phyloP scores from a whole-genome alignment of 2,329 filamentous ascomycete genomes.

The Monosporascus cannonballus region DNA sequence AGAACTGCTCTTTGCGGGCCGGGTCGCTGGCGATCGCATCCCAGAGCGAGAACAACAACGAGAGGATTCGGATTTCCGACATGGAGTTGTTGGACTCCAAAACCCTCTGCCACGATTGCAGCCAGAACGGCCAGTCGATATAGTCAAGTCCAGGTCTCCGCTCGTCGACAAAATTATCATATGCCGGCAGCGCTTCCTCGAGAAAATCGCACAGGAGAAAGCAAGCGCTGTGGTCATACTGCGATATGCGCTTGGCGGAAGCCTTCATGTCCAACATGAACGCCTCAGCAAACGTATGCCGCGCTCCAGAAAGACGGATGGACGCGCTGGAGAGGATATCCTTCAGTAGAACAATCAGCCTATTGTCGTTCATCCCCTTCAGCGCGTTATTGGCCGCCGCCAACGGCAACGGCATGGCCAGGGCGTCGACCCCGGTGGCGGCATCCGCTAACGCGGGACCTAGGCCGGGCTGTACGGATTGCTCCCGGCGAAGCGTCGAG shows the following conservation, averaged over 20 bases:
- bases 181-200: slow-evolving; percentile 70
- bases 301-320: slow-evolving; percentile 34
- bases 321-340: slow-evolving; percentile 61
- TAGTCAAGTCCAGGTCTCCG: slow-evolving; percentile 34
- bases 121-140: slow-evolving; percentile 80
- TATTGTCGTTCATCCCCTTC: slow-evolving; percentile 82
- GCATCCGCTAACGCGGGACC: slow-evolving; percentile 39
- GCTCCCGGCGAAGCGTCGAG: slow-evolving; percentile 74
- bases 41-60: slow-evolving; percentile 79
- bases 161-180: slow-evolving; percentile 40
- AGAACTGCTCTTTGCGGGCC: slow-evolving; percentile 62
- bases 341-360: slow-evolving; percentile 73
- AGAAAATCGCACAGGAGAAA: slow-evolving; percentile 89
- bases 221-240: slow-evolving; percentile 77
- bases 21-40: slow-evolving; percentile 61
- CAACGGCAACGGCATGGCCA: slow-evolving; percentile 56
- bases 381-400: slow-evolving; percentile 61
- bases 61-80: slow-evolving; percentile 79
- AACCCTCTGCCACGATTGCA: slow-evolving; percentile 73
- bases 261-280: slow-evolving; percentile 70
- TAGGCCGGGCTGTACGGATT: slow-evolving; percentile 40
- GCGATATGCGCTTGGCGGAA: slow-evolving; percentile 66
- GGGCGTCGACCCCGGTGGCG: slow-evolving; percentile 55
- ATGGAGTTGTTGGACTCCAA: slow-evolving; percentile 80
- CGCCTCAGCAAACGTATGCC: slow-evolving; percentile 68